These are phyloP conservation scores for Parathielavia appendiculata DNA, from an alignment of 495 filamentous ascomycete species.

Conservation along the genomic window DNA sequence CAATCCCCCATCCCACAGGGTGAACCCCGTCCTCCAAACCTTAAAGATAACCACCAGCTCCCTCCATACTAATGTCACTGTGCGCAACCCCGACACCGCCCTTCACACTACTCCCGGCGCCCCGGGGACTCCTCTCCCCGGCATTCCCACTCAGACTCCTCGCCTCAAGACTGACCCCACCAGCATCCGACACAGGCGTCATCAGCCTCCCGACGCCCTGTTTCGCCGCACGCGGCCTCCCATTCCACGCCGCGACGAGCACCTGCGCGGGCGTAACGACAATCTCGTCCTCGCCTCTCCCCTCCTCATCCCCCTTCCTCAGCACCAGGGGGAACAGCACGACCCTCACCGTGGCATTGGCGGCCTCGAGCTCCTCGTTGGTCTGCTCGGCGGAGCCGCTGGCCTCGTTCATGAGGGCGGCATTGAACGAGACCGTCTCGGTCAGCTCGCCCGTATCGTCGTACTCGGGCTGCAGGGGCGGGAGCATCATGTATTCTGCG, in stretches of 20 bases:
- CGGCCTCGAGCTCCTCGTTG: constrained; percentile 71
- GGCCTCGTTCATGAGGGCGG: constrained; percentile 87
- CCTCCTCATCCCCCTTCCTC: constrained; percentile 84
- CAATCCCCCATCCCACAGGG: neutral
- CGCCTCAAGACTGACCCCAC: constrained; percentile 24
- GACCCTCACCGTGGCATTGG: constrained; percentile 73
- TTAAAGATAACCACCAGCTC: constrained; percentile 14
- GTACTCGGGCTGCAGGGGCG: constrained; percentile 90
- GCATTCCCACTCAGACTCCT: constrained; percentile 4
- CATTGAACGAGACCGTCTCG: constrained; percentile 73
- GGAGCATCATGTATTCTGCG: constrained; percentile 95
- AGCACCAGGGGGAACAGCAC: constrained; percentile 93
- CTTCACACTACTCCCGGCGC: neutral
- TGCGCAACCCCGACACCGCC: neutral
- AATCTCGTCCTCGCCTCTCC: constrained; percentile 81
- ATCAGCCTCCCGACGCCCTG: constrained; percentile 20
- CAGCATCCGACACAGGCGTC: constrained; percentile 28
- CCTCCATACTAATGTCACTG: constrained; percentile 22
- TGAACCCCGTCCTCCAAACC: neutral
- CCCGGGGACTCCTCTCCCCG: constrained; percentile 6
- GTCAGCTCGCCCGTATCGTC: constrained; percentile 84
- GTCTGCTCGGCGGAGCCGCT: constrained; percentile 53
- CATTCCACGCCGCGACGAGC: constrained; percentile 47
- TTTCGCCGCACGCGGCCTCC: neutral
- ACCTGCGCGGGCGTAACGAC: constrained; percentile 93